Percentiles rank a stretch among this genome's conserved stretches.
Evolutionary conservation across 2,329 filamentous ascomycete genomes (phyloP).

Genomic region (Ophiostoma sp.): DNA sequence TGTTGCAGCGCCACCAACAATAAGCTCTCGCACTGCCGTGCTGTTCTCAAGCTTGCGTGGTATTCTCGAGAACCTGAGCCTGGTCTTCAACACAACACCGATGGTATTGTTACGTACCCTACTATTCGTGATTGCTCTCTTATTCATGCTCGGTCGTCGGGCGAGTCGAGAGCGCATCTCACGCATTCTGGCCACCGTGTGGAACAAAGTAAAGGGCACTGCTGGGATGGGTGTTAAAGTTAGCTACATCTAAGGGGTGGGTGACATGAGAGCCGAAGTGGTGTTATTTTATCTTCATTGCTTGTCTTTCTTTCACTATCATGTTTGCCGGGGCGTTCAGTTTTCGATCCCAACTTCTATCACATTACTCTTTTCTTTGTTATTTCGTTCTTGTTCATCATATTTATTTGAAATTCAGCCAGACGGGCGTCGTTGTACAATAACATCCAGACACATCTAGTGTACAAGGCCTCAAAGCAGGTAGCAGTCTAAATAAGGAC

Average conservation of each 20-base stretch:
- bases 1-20: constrained; percentile 29
- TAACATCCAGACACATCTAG: background rate
- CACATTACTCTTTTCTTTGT: background rate
- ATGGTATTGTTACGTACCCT: constrained; percentile 57
- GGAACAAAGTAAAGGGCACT: constrained; percentile 77
- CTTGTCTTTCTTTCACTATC: constrained; percentile 11
- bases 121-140: constrained; percentile 71
- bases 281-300: background rate
- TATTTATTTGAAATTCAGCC: background rate
- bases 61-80: constrained; percentile 47
- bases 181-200: constrained; percentile 61
- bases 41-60: constrained; percentile 49
- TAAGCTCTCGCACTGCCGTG: constrained; percentile 46
- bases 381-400: background rate
- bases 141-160: constrained; percentile 68
- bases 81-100: constrained; percentile 52
- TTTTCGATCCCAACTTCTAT: background rate
- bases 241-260: constrained; percentile 67
- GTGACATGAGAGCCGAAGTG: no score
- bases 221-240: constrained; percentile 97
- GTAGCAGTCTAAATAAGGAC: background rate
- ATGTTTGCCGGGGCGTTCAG: background rate
- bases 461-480: background rate
- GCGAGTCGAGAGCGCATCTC: constrained; percentile 70
- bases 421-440: background rate